Conservation (phyloP, 2,329 filamentous ascomycete genomes). For the Exophiala alcalophila region DNA sequence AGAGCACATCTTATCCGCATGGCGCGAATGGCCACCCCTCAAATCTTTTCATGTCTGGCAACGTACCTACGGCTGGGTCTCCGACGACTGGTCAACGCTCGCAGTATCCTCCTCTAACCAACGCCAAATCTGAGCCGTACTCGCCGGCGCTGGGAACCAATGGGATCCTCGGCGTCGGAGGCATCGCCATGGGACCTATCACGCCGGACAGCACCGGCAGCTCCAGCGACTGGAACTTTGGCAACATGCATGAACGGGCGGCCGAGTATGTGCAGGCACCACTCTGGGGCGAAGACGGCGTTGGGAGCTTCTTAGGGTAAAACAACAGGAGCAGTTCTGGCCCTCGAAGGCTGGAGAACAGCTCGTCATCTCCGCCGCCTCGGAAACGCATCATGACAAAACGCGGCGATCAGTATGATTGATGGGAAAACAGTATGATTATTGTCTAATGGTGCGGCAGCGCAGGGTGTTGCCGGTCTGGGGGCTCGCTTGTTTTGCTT, state of each 20-base stretch:
- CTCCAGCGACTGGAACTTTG: slow-evolving; percentile 47
- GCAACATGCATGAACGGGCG: slow-evolving; percentile 46
- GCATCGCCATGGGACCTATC: slow-evolving; percentile 36
- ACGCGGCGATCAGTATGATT: too few species aligned
- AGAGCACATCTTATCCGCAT: slow-evolving; percentile 13
- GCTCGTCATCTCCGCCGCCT: too few species aligned
- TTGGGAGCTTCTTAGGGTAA: slow-evolving; percentile 6
- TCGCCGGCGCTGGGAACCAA: slow-evolving; percentile 16
- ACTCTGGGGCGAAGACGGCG: slow-evolving; percentile 36
- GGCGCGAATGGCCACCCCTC: slow-evolving; percentile 1
- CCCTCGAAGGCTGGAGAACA: too few species aligned
- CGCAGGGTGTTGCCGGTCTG: too few species aligned
- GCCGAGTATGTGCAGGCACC: slow-evolving; percentile 50
- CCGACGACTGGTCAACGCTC: slow-evolving; percentile 9
- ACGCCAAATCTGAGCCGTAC: slow-evolving; percentile 19
- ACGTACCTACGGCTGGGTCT: not conserved
- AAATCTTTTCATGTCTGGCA: slow-evolving; percentile 8
- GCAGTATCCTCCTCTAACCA: slow-evolving; percentile 15
- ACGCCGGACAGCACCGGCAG: slow-evolving; percentile 44
- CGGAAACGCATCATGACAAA: too few species aligned
- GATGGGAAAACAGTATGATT: too few species aligned
- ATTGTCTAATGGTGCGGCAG: too few species aligned
- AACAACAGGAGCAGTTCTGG: too few species aligned
- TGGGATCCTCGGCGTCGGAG: slow-evolving; percentile 8
- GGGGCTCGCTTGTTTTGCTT: too few species aligned